A percentile compares a stretch with the other conserved stretches of the same genome.
phyloP scores from a whole-genome alignment of 805 yeast species.

The Hagleromyces aurorensis region DNA sequence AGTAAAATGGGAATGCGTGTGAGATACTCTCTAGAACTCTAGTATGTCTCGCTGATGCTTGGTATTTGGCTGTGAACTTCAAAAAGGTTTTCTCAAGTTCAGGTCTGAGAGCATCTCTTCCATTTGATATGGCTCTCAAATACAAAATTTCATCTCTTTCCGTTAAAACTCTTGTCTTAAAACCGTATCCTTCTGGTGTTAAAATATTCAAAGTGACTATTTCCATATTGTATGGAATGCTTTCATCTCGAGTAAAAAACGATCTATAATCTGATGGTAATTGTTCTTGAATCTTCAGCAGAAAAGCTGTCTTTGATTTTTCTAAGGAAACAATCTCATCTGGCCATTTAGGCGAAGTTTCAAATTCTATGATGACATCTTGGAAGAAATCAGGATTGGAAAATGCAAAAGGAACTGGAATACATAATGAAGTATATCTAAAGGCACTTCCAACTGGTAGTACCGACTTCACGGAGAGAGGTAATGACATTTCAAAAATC shows the following conservation, averaged over 20 bases:
- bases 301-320: conserved; percentile 82
- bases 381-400: conserved; percentile 73
- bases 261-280: conserved; percentile 41
- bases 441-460: conserved; percentile 68
- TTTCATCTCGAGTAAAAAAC: conserved; percentile 56
- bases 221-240: conserved; percentile 57
- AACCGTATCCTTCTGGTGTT: conserved; percentile 87
- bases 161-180: conserved; percentile 64
- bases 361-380: conserved; percentile 78
- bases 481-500: conserved; percentile 48
- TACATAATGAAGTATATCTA: conserved; percentile 65
- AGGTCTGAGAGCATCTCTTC: conserved; percentile 51
- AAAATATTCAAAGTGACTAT: conserved; percentile 54
- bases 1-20: conserved; percentile 61
- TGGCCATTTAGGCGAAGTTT: conserved; percentile 91
- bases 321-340: conserved; percentile 81
- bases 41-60: conserved; percentile 70
- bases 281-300: conserved; percentile 56
- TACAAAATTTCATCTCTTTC: conserved; percentile 78
- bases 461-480: conserved; percentile 63
- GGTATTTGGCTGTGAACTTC: conserved; percentile 54
- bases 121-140: conserved; percentile 60
- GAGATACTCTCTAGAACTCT: conserved; percentile 66
- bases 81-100: conserved; percentile 54
- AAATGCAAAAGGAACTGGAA: conserved; percentile 76